Percentiles rank a stretch among this genome's conserved stretches.
Conservation (phyloP, 495 filamentous ascomycete genomes). For the Aspergillus avenaceus region DNA sequence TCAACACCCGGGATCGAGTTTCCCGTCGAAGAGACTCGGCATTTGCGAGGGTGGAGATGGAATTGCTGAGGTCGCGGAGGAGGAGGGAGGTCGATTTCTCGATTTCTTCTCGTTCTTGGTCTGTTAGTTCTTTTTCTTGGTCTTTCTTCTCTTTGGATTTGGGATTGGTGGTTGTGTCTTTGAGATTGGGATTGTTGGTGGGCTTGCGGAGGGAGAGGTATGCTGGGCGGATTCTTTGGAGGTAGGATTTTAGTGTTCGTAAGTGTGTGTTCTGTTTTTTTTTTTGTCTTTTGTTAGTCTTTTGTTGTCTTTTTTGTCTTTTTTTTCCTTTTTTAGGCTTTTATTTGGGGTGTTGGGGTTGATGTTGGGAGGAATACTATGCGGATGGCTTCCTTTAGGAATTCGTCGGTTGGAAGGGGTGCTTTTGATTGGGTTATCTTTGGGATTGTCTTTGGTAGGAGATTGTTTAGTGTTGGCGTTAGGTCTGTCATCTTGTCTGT, state of each 20-base stretch:
- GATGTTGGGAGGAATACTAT: constrained; percentile 58
- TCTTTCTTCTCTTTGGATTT: constrained; percentile 56
- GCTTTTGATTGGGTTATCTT: constrained; percentile 21
- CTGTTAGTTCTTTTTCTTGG: too few relatives aligned
- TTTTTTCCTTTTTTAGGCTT: neutral
- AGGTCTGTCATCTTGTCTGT: constrained; percentile 58
- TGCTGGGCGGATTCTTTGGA: constrained; percentile 76
- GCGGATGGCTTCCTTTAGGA: constrained; percentile 90
- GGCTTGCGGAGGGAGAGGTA: constrained; percentile 67
- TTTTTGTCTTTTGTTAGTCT: constrained; percentile 6
- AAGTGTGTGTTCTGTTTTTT: constrained; percentile 76
- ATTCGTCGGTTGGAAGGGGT: constrained; percentile 67
- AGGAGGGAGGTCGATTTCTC: too few relatives aligned
- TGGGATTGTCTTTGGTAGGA: constrained; percentile 43
- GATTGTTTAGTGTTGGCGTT: constrained; percentile 58
- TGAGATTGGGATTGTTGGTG: constrained; percentile 12
- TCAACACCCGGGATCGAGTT: too few relatives aligned
- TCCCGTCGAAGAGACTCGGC: too few relatives aligned
- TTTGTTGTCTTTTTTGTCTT: constrained; percentile 1
- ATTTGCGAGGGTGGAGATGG: too few relatives aligned
- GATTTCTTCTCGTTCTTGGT: too few relatives aligned
- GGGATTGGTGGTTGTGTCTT: constrained; percentile 19
- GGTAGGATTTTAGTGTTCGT: constrained; percentile 66
- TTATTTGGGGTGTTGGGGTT: neutral
- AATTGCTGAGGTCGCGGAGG: too few relatives aligned